phyloP scores from a whole-genome alignment of 2,329 filamentous ascomycete species.

The Fusarium mangiferae region DNA sequence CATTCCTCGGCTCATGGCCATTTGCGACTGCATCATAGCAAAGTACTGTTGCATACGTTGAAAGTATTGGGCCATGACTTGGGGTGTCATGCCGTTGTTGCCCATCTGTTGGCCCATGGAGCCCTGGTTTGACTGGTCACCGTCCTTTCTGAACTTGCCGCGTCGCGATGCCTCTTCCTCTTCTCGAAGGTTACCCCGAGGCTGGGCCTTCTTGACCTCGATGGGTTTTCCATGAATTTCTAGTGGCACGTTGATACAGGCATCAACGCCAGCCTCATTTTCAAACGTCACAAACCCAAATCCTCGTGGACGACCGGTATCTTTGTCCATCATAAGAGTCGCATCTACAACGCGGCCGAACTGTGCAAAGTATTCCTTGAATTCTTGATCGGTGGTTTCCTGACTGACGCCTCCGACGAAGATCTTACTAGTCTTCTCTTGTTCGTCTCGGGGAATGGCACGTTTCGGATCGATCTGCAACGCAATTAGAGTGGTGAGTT shows the following conservation, averaged over 20 bases:
- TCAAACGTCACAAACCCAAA: slow-evolving; percentile 99
- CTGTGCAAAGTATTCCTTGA: slow-evolving; percentile 95
- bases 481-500: slow-evolving; percentile 33
- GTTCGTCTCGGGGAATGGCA: slow-evolving; percentile 95
- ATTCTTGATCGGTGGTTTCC: slow-evolving; percentile 95
- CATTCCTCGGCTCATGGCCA: slow-evolving; percentile 83
- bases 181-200: slow-evolving; percentile 91
- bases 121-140: slow-evolving; percentile 55
- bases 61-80: slow-evolving; percentile 99
- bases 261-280: slow-evolving; percentile 92
- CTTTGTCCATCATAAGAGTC: slow-evolving; percentile 99
- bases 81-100: slow-evolving; percentile 82
- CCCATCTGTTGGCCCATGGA: slow-evolving; percentile 57
- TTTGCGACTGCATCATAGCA: slow-evolving; percentile 91
- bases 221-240: slow-evolving; percentile 97
- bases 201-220: slow-evolving; percentile 98
- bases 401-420: slow-evolving; percentile 98
- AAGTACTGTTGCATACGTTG: slow-evolving; percentile 99
- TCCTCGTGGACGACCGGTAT: slow-evolving; percentile 93
- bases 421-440: slow-evolving; percentile 98
- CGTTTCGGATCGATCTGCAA: slow-evolving; percentile 94
- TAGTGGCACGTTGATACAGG: slow-evolving; percentile 83
- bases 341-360: slow-evolving; percentile 97
- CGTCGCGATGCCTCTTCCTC: slow-evolving; percentile 80
- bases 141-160: slow-evolving; percentile 68